Percentiles rank a stretch among this genome's conserved stretches.
These are phyloP conservation scores for Collybiopsis confluens DNA, from an alignment of 768 basidiomycete species.

Conservation along the genomic window DNA sequence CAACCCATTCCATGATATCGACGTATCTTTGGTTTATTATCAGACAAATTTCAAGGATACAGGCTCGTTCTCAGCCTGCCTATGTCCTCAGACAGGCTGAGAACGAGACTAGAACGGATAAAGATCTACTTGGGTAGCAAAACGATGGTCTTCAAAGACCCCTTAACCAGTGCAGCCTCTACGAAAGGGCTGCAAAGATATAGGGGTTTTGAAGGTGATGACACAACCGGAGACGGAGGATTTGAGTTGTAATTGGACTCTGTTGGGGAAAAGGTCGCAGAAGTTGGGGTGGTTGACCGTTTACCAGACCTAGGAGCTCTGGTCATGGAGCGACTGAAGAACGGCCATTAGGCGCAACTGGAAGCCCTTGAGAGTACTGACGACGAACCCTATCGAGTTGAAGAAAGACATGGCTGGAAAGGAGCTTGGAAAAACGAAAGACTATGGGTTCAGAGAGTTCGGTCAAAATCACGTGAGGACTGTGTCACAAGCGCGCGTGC, in stretches of 20 bases:
- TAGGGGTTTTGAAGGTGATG: slow-evolving; percentile 52
- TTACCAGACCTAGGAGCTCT: slow-evolving; percentile 66
- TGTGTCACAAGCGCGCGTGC: neutral
- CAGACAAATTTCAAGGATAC: too few relatives aligned
- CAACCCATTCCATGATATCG: slow-evolving; percentile 98
- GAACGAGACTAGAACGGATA: too few relatives aligned
- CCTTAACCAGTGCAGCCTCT: slow-evolving; percentile 94
- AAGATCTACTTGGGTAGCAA: slow-evolving; percentile 52
- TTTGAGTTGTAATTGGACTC: slow-evolving; percentile 35
- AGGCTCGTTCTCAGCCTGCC: too few relatives aligned
- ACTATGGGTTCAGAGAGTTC: too few relatives aligned
- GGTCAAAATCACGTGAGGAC: too few relatives aligned
- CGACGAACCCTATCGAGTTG: slow-evolving; percentile 70
- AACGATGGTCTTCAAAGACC: slow-evolving; percentile 97
- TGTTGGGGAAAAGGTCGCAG: slow-evolving; percentile 48
- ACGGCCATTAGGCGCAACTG: slow-evolving; percentile 6
- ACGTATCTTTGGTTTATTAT: slow-evolving; percentile 65
- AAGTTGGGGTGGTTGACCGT: slow-evolving; percentile 73
- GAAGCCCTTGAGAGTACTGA: neutral
- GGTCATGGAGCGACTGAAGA: slow-evolving; percentile 66
- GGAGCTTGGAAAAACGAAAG: too few relatives aligned
- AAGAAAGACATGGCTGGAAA: slow-evolving; percentile 90
- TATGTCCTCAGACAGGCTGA: too few relatives aligned
- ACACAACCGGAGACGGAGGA: slow-evolving; percentile 33
- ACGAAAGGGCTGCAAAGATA: slow-evolving; percentile 96